phyloP scores from a whole-genome alignment of 2,329 filamentous ascomycete species.

The Trichoderma polysporum region DNA sequence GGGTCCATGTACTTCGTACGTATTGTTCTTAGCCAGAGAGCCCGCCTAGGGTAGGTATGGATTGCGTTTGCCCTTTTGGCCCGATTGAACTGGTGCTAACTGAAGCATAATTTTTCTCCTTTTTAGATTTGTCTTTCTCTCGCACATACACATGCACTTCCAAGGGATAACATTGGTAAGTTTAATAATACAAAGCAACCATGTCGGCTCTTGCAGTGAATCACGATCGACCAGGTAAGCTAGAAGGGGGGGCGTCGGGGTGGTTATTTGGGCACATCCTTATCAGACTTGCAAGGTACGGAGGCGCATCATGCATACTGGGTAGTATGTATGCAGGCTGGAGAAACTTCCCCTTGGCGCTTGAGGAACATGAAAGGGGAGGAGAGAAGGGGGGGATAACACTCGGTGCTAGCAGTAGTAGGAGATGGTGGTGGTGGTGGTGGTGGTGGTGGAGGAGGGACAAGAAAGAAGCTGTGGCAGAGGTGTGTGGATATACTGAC shows the following conservation, averaged over 20 bases:
- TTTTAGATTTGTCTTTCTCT: slow-evolving; percentile 15
- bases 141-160: background rate
- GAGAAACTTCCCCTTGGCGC: slow-evolving; percentile 20
- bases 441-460: slow-evolving; percentile 1
- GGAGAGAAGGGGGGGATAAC: background rate
- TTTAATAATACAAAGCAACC: background rate
- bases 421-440: background rate
- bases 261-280: background rate
- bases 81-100: background rate
- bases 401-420: background rate
- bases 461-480: background rate
- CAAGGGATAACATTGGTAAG: background rate
- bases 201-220: slow-evolving; percentile 10
- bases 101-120: background rate
- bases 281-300: slow-evolving; percentile 12
- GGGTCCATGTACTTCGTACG: background rate
- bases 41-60: slow-evolving; percentile 3
- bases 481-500: background rate
- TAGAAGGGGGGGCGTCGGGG: background rate
- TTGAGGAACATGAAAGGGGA: background rate
- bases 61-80: background rate
- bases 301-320: slow-evolving; percentile 18
- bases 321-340: slow-evolving; percentile 11
- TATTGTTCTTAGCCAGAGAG: background rate
- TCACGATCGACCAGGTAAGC: slow-evolving; percentile 10